phyloP scores from a whole-genome alignment of 2,329 filamentous ascomycete genomes.

The Colletotrichum trifolii region DNA sequence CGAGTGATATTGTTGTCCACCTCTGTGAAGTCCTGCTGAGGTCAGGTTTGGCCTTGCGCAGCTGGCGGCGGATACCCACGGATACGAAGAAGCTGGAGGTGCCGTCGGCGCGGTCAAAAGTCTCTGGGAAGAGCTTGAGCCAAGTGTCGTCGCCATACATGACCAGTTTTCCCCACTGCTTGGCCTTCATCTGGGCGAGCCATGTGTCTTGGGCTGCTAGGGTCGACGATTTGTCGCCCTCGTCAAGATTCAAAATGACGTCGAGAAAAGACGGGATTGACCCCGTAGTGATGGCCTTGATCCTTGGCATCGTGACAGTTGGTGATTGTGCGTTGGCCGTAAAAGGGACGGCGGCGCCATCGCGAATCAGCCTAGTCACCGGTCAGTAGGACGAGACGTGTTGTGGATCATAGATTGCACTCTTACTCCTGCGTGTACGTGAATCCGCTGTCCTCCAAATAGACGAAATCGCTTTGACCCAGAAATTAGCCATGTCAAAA shows the following conservation, averaged over 20 bases:
- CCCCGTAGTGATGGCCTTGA: constrained; percentile 97
- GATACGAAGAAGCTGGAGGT: constrained; percentile 99
- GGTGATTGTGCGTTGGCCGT: constrained; percentile 96
- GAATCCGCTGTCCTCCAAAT: constrained; percentile 82
- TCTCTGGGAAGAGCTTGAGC: constrained; percentile 93
- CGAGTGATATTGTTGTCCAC: constrained; percentile 98
- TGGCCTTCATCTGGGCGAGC: constrained; percentile 90
- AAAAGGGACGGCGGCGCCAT: constrained; percentile 88
- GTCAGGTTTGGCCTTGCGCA: constrained; percentile 37
- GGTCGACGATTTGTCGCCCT: constrained; percentile 90
- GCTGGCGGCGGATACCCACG: constrained; percentile 65
- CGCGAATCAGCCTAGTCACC: constrained; percentile 78
- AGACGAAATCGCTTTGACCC: constrained; percentile 86
- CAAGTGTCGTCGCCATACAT: constrained; percentile 99
- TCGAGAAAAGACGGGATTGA: constrained; percentile 99
- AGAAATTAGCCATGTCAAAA: constrained; percentile 36
- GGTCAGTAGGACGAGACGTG: background rate
- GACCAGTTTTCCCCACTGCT: constrained; percentile 77
- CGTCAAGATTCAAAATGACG: constrained; percentile 95
- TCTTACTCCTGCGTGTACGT: constrained; percentile 85
- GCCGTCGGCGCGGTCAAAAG: constrained; percentile 88
- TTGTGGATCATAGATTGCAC: background rate
- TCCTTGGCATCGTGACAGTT: constrained; percentile 96
- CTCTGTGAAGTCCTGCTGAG: constrained; percentile 87
- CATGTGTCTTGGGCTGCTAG: constrained; percentile 92